Conservation (phyloP, 768 basidiomycete species). For the Leucocoprinus birnbaumii region DNA sequence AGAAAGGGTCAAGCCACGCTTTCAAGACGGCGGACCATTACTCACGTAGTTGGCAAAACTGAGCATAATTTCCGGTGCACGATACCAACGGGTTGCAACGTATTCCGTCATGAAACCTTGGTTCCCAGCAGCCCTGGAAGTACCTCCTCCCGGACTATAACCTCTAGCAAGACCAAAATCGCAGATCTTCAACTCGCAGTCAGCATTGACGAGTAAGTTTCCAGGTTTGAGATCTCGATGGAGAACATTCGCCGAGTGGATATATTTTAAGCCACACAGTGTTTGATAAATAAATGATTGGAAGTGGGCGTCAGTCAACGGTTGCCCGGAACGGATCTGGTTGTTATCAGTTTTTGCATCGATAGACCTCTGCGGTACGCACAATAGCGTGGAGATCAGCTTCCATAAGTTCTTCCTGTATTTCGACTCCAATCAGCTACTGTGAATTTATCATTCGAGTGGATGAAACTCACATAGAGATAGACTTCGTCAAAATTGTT, state of each 20-base stretch:
- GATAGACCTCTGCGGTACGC: neutral
- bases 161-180: constrained; percentile 97
- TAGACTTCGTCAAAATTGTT: constrained; percentile 97
- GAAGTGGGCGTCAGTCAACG: constrained; percentile 88
- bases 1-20: constrained; percentile 15
- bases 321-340: constrained; percentile 83
- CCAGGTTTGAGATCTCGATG: constrained; percentile 96
- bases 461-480: constrained; percentile 61
- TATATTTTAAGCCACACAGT: constrained; percentile 96
- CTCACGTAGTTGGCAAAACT: constrained; percentile 93
- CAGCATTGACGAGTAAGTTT: constrained; percentile 94
- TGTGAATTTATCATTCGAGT: neutral
- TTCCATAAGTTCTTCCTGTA: constrained; percentile 97
- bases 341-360: neutral
- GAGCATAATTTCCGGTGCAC: constrained; percentile 98
- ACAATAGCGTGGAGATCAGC: constrained; percentile 99
- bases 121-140: constrained; percentile 69
- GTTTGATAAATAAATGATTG: constrained; percentile 98
- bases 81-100: constrained; percentile 98
- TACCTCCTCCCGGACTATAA: constrained; percentile 82
- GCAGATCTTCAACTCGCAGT: constrained; percentile 98
- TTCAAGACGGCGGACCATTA: constrained; percentile 12
- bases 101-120: constrained; percentile 99
- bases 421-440: neutral
- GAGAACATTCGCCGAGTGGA: constrained; percentile 96